Evolutionary conservation across 2,329 filamentous ascomycete genomes (phyloP).

Genomic region (Aspergillus sp.): DNA sequence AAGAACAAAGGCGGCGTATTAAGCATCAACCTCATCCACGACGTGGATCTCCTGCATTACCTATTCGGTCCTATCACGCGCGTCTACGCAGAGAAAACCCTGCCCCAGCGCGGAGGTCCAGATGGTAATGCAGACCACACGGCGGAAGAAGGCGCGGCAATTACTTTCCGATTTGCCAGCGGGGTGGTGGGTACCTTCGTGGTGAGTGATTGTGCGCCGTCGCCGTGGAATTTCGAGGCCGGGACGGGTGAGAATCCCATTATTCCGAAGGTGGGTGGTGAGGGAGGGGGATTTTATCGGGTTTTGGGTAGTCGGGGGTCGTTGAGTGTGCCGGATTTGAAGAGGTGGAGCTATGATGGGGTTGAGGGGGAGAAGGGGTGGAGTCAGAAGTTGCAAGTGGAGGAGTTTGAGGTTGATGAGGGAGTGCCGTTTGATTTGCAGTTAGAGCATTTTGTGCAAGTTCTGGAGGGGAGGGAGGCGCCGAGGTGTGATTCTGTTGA

Average conservation of each 20-base stretch:
- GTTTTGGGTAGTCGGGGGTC: not conserved
- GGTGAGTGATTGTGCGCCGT: conserved; percentile 54
- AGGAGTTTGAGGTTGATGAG: conserved; percentile 32
- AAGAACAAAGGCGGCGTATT: conserved; percentile 51
- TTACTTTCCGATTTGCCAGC: conserved; percentile 55
- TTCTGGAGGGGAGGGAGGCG: conserved; percentile 37
- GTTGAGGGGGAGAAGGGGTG: conserved; percentile 44
- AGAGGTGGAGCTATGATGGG: conserved; percentile 49
- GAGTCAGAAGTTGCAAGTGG: conserved; percentile 38
- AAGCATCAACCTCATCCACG: conserved; percentile 63
- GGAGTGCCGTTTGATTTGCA: conserved; percentile 55
- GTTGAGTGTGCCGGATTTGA: conserved; percentile 57
- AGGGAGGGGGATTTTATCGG: not conserved
- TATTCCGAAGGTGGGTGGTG: conserved; percentile 42
- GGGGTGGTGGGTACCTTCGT: conserved; percentile 61
- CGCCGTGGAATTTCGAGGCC: conserved; percentile 57
- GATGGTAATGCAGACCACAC: conserved; percentile 36
- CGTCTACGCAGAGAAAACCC: conserved; percentile 53
- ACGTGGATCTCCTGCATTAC: conserved; percentile 60
- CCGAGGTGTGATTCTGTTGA: not conserved
- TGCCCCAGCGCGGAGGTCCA: conserved; percentile 40
- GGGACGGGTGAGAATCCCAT: conserved; percentile 61
- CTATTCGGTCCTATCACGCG: conserved; percentile 56
- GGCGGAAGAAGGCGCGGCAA: conserved; percentile 59
- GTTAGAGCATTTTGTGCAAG: conserved; percentile 53